Evolutionary conservation across 352 stramenopile genomes (phyloP), one percentile per base, ranked within the genome.

Genomic region (Peronospora farinosa): DNA sequence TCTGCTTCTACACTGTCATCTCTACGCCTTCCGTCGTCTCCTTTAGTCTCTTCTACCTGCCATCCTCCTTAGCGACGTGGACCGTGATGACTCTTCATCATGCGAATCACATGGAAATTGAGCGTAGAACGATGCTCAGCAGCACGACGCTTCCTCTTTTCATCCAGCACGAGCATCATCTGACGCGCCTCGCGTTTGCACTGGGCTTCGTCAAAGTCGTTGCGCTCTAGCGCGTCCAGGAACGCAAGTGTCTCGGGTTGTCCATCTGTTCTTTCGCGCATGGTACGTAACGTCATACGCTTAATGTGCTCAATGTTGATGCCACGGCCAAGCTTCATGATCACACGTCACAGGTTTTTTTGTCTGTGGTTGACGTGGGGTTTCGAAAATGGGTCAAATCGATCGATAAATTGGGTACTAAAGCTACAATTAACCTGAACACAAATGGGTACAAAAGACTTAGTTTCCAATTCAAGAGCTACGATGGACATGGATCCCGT

Each of bases 271-370:
- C 74, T 72, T 45, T 93, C 82, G 59, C 77, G 75, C 47, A 90
- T 62, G 12, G 82, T 90, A 58, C 83, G 83, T 72, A 88, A 72
- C 63, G 83, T 94, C 83, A 94, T 94, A 68, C 82, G 82, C 77
- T 92, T 92, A 67, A 94, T 89, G 60, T 94, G 83, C 68, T 91
- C 83, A 60, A 85, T 71, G 48, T 81, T 86, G 47, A 92, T 72
- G 49, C 72, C 76, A 57, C 80, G 82, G 37, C 73, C 60, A 47
- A 92, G 74, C 75, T 88, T 92, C 80, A 92, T 91, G 50, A 42
- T 74, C 16, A 23, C 37, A 30, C 36, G 16, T 47, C 25, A 28
- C n/a, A 40, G 33, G 37, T 5, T 19, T 41, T 30, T 56, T 27
- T 15, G 25, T 63, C 45, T 55, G 48, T 63, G 59, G 51, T 30